Evolutionary conservation across 2,329 filamentous ascomycete genomes (phyloP).

Genomic region (Pseudogymnoascus sp.): DNA sequence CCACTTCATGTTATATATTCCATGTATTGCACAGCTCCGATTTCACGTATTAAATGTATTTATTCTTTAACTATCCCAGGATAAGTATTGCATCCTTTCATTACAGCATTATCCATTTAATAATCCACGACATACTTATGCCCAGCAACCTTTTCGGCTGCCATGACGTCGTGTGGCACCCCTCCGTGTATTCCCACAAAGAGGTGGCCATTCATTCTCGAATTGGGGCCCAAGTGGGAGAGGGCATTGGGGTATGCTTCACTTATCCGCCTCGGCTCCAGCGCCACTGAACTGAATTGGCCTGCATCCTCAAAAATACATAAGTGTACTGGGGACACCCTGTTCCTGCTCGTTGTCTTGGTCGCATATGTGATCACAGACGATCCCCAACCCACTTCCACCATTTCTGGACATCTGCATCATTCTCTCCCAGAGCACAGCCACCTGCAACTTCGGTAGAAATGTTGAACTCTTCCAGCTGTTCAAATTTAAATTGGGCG

Average conservation of each 20-base stretch:
- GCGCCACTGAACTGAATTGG: neutral
- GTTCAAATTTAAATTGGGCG: conserved; percentile 67
- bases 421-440: conserved; percentile 54
- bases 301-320: neutral
- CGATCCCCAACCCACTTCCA: conserved; percentile 82
- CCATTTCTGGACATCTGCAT: conserved; percentile 71
- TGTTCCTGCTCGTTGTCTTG: neutral
- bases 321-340: neutral
- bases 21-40: neutral
- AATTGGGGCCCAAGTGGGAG: neutral
- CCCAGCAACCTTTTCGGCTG: neutral
- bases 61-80: neutral
- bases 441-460: conserved; percentile 71
- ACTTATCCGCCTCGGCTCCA: neutral
- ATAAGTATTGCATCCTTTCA: neutral
- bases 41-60: neutral
- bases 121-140: neutral
- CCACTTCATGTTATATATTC: neutral
- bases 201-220: neutral
- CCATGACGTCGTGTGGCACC: neutral
- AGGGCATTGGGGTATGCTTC: neutral
- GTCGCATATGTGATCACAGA: conserved; percentile 41
- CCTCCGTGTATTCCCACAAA: neutral
- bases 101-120: neutral
- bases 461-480: conserved; percentile 77